A percentile compares a stretch with the other conserved stretches of the same genome.
phyloP scores from a whole-genome alignment of 1,284 basidiomycete species.

The Pseudozyma tsukubaensis region DNA sequence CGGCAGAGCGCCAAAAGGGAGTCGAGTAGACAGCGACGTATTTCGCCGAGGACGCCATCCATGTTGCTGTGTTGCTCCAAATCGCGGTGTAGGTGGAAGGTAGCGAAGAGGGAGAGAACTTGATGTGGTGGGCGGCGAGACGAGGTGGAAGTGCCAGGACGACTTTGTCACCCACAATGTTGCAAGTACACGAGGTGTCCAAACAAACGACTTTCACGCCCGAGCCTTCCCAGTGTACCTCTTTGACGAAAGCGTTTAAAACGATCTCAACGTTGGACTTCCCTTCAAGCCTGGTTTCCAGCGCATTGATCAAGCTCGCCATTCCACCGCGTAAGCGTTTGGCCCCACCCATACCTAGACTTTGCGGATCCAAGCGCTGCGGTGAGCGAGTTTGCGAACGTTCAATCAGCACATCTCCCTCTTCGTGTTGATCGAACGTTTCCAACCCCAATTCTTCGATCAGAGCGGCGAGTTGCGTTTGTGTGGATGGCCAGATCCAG shows the following conservation, averaged over 20 bases:
- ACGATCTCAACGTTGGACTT: no score
- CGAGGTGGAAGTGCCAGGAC: slow-evolving; percentile 5
- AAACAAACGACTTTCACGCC: not conserved
- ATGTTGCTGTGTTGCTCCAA: slow-evolving; percentile 5
- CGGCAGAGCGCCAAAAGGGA: slow-evolving; percentile 6
- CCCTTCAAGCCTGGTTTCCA: no score
- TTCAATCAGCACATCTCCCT: slow-evolving; percentile 7
- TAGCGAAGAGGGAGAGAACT: not conserved
- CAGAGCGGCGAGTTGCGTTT: not conserved
- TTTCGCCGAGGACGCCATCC: slow-evolving; percentile 8
- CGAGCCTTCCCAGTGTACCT: no score
- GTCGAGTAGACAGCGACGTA: slow-evolving; percentile 4
- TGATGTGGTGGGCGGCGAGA: not conserved
- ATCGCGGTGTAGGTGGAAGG: no score
- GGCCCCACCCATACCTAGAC: not conserved
- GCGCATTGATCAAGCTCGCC: not conserved
- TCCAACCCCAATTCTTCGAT: slow-evolving; percentile 1
- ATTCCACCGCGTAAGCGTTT: not conserved
- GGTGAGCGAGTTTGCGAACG: not conserved
- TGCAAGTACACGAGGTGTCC: no score
- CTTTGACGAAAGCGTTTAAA: no score
- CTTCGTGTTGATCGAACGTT: slow-evolving; percentile 1
- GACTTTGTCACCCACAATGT: not conserved
- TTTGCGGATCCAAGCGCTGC: not conserved
- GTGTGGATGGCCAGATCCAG: slow-evolving; percentile 8